phyloP scores from a whole-genome alignment of 805 yeast genomes.

The Yarrowia keelungensis region DNA sequence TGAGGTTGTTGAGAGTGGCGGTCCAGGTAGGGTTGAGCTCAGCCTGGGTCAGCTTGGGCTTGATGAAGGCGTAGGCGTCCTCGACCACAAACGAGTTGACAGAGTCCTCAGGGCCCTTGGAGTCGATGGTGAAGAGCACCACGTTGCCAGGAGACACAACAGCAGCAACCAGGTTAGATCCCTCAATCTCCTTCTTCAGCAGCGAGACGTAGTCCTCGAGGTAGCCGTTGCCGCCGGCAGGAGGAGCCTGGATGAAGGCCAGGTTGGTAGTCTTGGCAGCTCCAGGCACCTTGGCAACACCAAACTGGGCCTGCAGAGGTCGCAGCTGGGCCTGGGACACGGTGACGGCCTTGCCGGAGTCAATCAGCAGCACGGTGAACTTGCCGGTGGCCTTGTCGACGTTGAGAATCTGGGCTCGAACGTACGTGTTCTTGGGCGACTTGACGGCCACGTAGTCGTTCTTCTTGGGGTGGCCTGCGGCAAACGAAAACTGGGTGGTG shows the following conservation, averaged over 20 bases:
- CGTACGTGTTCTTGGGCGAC: constrained; percentile 60
- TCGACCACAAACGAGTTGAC: constrained; percentile 65
- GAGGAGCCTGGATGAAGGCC: constrained; percentile 64
- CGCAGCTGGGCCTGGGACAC: constrained; percentile 58
- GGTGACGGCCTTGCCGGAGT: constrained; percentile 63
- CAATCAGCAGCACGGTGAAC: constrained; percentile 64
- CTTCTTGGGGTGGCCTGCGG: constrained; percentile 52
- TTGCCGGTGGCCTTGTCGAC: constrained; percentile 55
- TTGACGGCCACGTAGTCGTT: constrained; percentile 63
- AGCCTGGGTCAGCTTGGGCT: constrained; percentile 44
- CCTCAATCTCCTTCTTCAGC: constrained; percentile 61
- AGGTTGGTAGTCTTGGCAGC: constrained; percentile 65
- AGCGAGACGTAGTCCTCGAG: constrained; percentile 60
- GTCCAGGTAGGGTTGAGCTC: constrained; percentile 44
- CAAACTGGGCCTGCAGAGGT: constrained; percentile 56
- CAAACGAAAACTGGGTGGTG: constrained; percentile 45
- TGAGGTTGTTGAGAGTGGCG: constrained; percentile 53
- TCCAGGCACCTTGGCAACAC: constrained; percentile 53
- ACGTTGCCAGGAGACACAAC: constrained; percentile 53
- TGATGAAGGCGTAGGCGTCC: constrained; percentile 66
- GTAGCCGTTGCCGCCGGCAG: constrained; percentile 62
- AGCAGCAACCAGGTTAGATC: constrained; percentile 59
- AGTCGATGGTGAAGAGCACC: constrained; percentile 63
- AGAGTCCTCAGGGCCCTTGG: constrained; percentile 62
- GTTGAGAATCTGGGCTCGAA: constrained; percentile 62